phyloP scores from a whole-genome alignment of 148 eudicot genomes.

The Amaranthus palmeri region DNA sequence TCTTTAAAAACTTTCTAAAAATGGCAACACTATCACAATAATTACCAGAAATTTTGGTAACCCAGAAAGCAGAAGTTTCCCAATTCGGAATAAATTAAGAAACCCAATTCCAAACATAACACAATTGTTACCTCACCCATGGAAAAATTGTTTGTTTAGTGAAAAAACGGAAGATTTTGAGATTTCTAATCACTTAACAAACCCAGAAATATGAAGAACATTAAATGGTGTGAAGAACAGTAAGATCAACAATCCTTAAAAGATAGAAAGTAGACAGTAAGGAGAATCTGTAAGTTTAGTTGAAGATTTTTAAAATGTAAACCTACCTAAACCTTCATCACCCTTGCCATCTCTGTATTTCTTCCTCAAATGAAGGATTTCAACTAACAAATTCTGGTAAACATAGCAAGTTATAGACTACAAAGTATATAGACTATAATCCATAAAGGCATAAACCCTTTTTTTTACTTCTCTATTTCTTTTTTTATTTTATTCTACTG shows the following conservation, averaged over 20 bases:
- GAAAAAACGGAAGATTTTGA: constrained; percentile 24
- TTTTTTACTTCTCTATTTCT: no score
- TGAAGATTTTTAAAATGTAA: constrained; percentile 9
- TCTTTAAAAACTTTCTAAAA: constrained; percentile 11
- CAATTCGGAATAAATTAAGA: not conserved
- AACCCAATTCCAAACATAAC: not conserved
- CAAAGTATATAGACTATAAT: no score
- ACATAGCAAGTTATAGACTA: constrained; percentile 16
- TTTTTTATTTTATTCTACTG: no score
- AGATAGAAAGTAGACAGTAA: not conserved
- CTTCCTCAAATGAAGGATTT: constrained; percentile 18
- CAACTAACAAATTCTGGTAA: constrained; percentile 23
- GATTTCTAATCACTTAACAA: not conserved
- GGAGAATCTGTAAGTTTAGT: constrained; percentile 5
- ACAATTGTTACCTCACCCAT: no score
- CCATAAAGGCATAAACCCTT: no score
- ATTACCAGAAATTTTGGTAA: constrained; percentile 9
- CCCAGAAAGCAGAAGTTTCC: constrained; percentile 15
- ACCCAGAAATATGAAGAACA: constrained; percentile 20
- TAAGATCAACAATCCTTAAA: constrained; percentile 18
- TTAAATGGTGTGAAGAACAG: constrained; percentile 10
- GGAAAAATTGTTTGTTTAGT: not conserved
- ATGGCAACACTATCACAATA: constrained; percentile 22
- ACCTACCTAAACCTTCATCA: not conserved
- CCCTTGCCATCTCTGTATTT: not conserved